A percentile compares a stretch with the other conserved stretches of the same genome.
Evolutionary conservation across 768 basidiomycete genomes (phyloP).

Genomic region (Bullera alba): DNA sequence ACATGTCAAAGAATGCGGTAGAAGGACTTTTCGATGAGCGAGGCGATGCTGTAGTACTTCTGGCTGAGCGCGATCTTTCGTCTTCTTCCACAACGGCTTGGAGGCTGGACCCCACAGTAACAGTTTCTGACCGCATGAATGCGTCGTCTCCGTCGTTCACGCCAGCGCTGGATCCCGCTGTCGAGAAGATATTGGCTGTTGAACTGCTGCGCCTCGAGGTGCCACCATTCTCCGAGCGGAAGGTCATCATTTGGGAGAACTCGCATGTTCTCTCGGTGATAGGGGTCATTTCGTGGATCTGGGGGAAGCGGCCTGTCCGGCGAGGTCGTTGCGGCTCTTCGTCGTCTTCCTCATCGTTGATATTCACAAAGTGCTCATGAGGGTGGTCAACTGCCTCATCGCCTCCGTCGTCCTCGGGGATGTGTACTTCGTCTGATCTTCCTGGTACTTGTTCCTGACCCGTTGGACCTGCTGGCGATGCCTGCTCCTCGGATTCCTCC

Average conservation of each 20-base stretch:
- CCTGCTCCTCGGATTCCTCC: slow-evolving; percentile 11
- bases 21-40: too few relatives aligned
- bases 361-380: slow-evolving; percentile 19
- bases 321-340: slow-evolving; percentile 45
- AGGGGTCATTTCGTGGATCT: slow-evolving; percentile 73
- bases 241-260: slow-evolving; percentile 58
- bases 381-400: slow-evolving; percentile 7
- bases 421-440: too few relatives aligned
- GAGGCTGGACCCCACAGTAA: slow-evolving; percentile 11
- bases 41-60: too few relatives aligned
- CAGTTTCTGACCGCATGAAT: slow-evolving; percentile 4
- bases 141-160: slow-evolving; percentile 37
- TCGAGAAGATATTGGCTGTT: too few relatives aligned
- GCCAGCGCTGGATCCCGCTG: too few relatives aligned
- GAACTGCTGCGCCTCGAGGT: too few relatives aligned
- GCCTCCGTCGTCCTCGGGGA: slow-evolving; percentile 16
- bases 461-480: too few relatives aligned
- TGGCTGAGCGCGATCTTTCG: slow-evolving; percentile 17
- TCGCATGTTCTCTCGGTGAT: slow-evolving; percentile 93
- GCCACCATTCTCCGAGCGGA: not conserved
- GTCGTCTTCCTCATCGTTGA: slow-evolving; percentile 29
- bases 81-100: slow-evolving; percentile 44
- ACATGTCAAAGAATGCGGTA: too few relatives aligned
- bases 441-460: too few relatives aligned
- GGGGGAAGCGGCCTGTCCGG: slow-evolving; percentile 53